phyloP scores from a whole-genome alignment of 352 stramenopile genomes.

The Aphanomyces cochlioides region DNA sequence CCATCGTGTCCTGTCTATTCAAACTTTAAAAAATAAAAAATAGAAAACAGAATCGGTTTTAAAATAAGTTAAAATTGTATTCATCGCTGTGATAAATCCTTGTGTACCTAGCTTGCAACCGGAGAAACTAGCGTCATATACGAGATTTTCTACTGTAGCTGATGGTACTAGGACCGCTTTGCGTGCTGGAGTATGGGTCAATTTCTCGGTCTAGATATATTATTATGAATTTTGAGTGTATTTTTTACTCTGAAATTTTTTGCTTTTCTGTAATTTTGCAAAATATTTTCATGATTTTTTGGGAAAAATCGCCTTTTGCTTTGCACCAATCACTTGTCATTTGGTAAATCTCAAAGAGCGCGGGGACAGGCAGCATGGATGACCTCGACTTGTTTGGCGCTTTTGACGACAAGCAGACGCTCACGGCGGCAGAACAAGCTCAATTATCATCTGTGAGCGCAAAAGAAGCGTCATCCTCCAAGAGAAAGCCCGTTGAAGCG shows the following conservation, averaged over 20 bases:
- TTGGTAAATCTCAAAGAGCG: no score
- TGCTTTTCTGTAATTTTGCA: not conserved
- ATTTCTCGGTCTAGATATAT: not conserved
- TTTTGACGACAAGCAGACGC: conserved; percentile 83
- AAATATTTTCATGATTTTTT: not conserved
- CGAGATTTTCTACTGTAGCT: no score
- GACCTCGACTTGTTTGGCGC: conserved; percentile 92
- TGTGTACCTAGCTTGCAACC: no score
- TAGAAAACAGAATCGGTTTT: no score
- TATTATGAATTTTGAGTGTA: conserved; percentile 10
- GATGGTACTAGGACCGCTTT: no score
- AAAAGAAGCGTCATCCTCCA: conserved; percentile 50
- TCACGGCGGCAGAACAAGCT: conserved; percentile 52
- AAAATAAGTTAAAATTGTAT: not conserved
- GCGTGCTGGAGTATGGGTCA: no score
- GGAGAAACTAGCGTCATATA: no score
- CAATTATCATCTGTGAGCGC: conserved; percentile 22
- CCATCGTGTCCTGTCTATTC: conserved; percentile 37
- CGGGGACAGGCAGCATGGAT: conserved; percentile 38
- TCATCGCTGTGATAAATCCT: no score
- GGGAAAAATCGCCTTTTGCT: conserved; percentile 4
- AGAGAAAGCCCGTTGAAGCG: conserved; percentile 21
- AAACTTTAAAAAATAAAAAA: no score
- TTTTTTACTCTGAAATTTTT: not conserved
- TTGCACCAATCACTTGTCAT: conserved; percentile 16